These are phyloP conservation scores for Yarrowia porcina DNA, from an alignment of 805 yeast genomes.

Conservation along the genomic window DNA sequence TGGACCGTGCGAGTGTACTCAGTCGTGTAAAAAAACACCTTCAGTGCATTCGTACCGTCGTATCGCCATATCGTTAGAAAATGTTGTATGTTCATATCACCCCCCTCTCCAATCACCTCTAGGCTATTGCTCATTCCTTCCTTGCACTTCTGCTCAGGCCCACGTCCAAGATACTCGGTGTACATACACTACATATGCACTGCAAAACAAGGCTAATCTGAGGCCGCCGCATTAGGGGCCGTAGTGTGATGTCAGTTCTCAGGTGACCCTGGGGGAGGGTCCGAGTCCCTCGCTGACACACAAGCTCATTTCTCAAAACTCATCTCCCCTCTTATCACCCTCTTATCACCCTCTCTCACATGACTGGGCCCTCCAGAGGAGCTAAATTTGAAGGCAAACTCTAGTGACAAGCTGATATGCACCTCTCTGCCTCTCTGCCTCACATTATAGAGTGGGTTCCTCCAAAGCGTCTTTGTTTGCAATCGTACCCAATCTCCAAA, in stretches of 20 bases:
- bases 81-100: no score
- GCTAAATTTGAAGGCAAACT: slow-evolving; percentile 1
- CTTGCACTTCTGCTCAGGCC: neutral
- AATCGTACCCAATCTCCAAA: slow-evolving; percentile 7
- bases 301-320: neutral
- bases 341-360: neutral
- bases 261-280: no score
- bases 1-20: no score
- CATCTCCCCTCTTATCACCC: neutral
- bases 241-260: no score
- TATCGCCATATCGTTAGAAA: no score
- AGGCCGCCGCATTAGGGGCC: slow-evolving; percentile 3
- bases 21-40: no score
- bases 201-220: slow-evolving; percentile 13
- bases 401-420: neutral
- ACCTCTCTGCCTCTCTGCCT: neutral
- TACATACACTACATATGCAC: neutral
- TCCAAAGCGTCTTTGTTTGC: neutral
- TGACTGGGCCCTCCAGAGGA: neutral
- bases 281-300: no score
- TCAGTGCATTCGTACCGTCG: no score
- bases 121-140: neutral
- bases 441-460: neutral
- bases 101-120: neutral
- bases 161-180: neutral